Evolutionary conservation across 768 basidiomycete genomes (phyloP), one percentile per base, ranked within the genome.

Genomic region (Cyclocybe aegerita): DNA sequence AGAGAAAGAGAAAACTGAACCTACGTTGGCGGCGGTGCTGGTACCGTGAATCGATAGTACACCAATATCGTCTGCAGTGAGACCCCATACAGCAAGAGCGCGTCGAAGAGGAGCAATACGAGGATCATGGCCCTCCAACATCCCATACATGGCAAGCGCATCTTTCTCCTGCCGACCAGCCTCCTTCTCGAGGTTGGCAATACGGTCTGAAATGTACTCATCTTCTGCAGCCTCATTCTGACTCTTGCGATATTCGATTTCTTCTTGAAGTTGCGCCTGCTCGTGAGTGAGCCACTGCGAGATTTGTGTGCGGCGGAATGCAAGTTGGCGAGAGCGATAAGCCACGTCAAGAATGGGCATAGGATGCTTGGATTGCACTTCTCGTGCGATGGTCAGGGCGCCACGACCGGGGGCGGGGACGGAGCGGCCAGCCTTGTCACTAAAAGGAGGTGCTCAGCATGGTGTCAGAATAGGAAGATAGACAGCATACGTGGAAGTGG

Each of bases 341-440:
- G 81, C 79, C 58, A 97, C 67, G 60, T 90, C 84, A 52, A 99
- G 86, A 49, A 89, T 82, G 4, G 88, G 89, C 9, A 87, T 74
- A 32, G 92, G 83, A 50, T 89, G 80, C 61, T 88, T 87, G 2
- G 89, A 81, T 7, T 85, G 77, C 39, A 96, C 72, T 73, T 98
- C 85, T 54, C 93, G 81, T 10, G 93, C 97, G 49, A 95, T 84
- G 8, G 86, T 83, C 35, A 99, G 81, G 23, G 93, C 90, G 57
- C 97, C 97, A 52, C 87, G 86, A 49, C 97, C 97, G 43, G 97
- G 97, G 52, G 97, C 97, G 39, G 97, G 97, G 49, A 99, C 85
- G 3, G 95, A 98, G 43, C 97, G 93, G 12, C 97, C 97, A 53
- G 97, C 96, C 73, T 99, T 99, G 77, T 99, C 97, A 59, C 90